Evolutionary conservation across 805 yeast species (phyloP).

Genomic region (Sugiyamaella lignohabitans): DNA sequence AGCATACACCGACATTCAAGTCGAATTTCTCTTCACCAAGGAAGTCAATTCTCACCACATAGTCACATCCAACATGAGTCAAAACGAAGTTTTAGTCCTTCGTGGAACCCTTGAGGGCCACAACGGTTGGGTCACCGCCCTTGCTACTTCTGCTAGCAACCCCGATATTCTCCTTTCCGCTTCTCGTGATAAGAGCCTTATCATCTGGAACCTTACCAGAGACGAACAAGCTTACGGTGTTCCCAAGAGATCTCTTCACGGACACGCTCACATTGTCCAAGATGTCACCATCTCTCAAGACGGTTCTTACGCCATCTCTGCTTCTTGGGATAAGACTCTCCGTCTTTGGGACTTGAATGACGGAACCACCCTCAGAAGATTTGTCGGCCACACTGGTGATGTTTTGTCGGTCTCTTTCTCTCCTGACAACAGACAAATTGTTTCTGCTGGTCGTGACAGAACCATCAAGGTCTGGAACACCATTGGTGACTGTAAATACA

Average conservation of each 20-base stretch:
- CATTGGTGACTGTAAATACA: conserved; percentile 92
- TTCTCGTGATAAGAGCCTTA: conserved; percentile 97
- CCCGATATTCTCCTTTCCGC: conserved; percentile 98
- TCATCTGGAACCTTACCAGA: conserved; percentile 95
- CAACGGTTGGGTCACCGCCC: conserved; percentile 96
- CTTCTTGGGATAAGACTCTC: conserved; percentile 99
- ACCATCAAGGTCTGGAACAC: conserved; percentile 99
- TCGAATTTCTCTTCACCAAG: not conserved
- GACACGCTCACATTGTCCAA: conserved; percentile 99
- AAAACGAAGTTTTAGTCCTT: conserved; percentile 88
- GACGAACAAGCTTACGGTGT: conserved; percentile 97
- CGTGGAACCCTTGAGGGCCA: conserved; percentile 98
- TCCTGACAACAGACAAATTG: conserved; percentile 94
- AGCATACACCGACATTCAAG: too few relatives aligned
- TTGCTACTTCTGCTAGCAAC: conserved; percentile 96
- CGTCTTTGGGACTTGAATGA: conserved; percentile 96
- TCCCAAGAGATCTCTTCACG: conserved; percentile 93
- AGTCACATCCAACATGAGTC: conserved; percentile 23
- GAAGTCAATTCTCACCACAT: not conserved
- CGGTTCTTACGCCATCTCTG: conserved; percentile 96
- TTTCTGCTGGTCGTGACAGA: conserved; percentile 98
- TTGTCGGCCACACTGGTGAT: conserved; percentile 97
- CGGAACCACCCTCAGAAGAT: conserved; percentile 91
- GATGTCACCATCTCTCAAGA: conserved; percentile 97
- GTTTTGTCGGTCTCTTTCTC: conserved; percentile 96